Conservation (phyloP, 139 green algal species). For the Coelastrella sp. region DNA sequence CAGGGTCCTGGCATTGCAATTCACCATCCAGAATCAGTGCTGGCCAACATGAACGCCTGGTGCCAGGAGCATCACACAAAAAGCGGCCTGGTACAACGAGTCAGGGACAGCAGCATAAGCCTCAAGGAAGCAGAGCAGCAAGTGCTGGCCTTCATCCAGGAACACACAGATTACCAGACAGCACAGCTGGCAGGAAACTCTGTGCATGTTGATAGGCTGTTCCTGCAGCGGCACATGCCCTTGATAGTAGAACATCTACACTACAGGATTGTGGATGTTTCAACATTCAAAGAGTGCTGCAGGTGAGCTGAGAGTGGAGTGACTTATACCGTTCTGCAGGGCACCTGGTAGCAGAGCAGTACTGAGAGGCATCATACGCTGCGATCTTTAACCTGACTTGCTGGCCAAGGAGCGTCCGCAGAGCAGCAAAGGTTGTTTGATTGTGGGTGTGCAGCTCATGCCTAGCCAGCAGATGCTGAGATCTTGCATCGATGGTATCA, state of each 20-base stretch:
- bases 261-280: conserved; percentile 95
- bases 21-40: conserved; percentile 84
- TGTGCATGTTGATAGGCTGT: conserved; percentile 91
- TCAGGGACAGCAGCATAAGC: conserved; percentile 66
- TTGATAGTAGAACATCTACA: conserved; percentile 77
- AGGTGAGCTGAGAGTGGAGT: conserved; percentile 21
- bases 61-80: conserved; percentile 89
- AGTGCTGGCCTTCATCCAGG: conserved; percentile 78
- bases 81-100: conserved; percentile 70
- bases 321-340: no score
- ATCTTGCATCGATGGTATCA: no score
- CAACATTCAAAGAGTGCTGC: conserved; percentile 81
- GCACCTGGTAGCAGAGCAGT: no score
- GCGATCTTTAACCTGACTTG: no score
- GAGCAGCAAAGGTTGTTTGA: no score
- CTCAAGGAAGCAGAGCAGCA: conserved; percentile 81
- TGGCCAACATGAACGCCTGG: conserved; percentile 95
- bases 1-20: conserved; percentile 91
- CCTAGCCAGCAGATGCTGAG: no score
- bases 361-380: no score
- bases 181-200: conserved; percentile 82
- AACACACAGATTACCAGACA: conserved; percentile 59
- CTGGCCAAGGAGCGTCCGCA: no score
- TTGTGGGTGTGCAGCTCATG: background rate
- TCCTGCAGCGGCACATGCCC: conserved; percentile 92